Evolutionary conservation across 2,329 filamentous ascomycete genomes (phyloP), one percentile per base, ranked within the genome.

Genomic region (Hypoxylon rubiginosum): DNA sequence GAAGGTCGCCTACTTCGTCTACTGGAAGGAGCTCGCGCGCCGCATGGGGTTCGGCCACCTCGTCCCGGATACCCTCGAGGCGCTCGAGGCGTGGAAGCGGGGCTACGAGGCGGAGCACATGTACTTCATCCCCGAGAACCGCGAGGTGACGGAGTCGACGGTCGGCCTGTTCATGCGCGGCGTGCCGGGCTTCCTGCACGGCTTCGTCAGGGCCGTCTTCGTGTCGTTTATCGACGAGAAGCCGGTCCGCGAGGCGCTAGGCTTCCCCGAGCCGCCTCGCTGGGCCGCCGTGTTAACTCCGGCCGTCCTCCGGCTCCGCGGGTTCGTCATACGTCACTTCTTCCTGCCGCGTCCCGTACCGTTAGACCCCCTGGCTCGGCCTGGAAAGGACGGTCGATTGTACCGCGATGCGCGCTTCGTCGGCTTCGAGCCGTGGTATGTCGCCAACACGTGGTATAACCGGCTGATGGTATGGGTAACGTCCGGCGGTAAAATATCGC

Each of bases 341-440:
- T 66, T 64, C 48, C 30, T 68, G 15, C 68, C 68, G 32, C 60
- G 68, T 4, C 24, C 32, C 11, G 45, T 7, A 41, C 41, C 57
- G 5, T 46, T 68, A 43, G 60, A 68, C 34, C 69, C 55, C 30
- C 32, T 71, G 21, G 45, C 67, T 5, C 58, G 58, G 45, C 58
- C 50, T 1, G 64, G 58, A 1, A 21, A 57, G 30, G 65, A 71
- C 32, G 71, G 70, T 2, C 56, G 72, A 15, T 45, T 72, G 19
- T 70, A 71, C 19, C 69, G 68, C 17, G 34, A 45, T 10, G 28
- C 60, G 28, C 39, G 30, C 26, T 70, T 48, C 43, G 65, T 71
- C n/a, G 70, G 58, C 15, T 72, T 72, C 54, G 70, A 74, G 65
- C 72, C 72, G 30, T 74, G 72, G 72, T 74, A 74, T 34, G 67